Evolutionary conservation across 2,329 filamentous ascomycete species (phyloP).

Genomic region (Hirsutella rhossiliensis): DNA sequence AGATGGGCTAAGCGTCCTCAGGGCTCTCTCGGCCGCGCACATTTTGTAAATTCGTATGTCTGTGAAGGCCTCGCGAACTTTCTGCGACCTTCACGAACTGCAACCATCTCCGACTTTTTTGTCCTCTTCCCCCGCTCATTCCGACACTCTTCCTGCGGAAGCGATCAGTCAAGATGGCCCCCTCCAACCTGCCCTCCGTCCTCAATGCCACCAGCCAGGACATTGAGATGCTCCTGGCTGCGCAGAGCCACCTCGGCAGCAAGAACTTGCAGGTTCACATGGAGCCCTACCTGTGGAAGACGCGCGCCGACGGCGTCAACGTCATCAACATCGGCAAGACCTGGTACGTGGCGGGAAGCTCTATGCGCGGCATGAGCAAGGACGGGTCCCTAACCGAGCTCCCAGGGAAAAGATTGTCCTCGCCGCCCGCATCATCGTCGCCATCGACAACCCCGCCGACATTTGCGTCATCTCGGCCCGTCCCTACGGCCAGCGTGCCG

Average conservation of each 20-base stretch:
- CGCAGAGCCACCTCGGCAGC: conserved; percentile 90
- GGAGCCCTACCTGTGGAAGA: conserved; percentile 99
- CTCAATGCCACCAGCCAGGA: conserved; percentile 98
- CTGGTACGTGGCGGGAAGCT: conserved; percentile 53
- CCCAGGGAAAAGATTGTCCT: conserved; percentile 98
- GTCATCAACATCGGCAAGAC: conserved; percentile 99
- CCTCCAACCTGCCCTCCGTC: conserved; percentile 81
- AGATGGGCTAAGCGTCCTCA: conserved; percentile 14
- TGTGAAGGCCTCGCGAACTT: conserved; percentile 28
- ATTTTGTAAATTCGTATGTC: conserved; percentile 23
- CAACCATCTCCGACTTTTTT: conserved; percentile 12
- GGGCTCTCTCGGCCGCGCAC: conserved; percentile 26
- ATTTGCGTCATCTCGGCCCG: conserved; percentile 98
- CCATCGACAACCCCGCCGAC: conserved; percentile 98
- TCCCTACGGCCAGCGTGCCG: conserved; percentile 98
- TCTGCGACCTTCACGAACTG: conserved; percentile 19
- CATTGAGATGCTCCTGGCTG: conserved; percentile 98
- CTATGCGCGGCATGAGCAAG: background rate
- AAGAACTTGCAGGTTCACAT: conserved; percentile 99
- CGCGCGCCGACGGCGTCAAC: conserved; percentile 95
- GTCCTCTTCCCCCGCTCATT: no score
- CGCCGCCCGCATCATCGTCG: conserved; percentile 95
- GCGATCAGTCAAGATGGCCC: conserved; percentile 69
- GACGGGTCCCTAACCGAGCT: background rate
- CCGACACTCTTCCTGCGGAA: conserved; percentile 22